Conservation (phyloP, 2,329 filamentous ascomycete species). For the Claviceps quebecensis region DNA sequence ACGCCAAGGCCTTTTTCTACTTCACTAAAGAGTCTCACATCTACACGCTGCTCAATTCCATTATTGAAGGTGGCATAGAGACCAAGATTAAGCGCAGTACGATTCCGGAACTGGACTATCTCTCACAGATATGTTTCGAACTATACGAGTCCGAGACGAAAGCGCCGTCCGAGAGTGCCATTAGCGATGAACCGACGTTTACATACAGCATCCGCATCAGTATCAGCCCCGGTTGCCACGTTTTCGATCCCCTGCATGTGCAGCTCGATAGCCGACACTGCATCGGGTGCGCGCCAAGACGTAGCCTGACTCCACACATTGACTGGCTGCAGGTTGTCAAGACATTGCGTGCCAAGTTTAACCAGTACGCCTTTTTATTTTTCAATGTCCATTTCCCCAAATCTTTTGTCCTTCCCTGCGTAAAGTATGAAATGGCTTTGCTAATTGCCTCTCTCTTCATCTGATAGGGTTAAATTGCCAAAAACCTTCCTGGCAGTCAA, state of each 20-base stretch:
- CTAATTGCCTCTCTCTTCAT: neutral
- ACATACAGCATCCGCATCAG: slow-evolving; percentile 95
- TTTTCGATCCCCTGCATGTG: slow-evolving; percentile 90
- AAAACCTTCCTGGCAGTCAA: slow-evolving; percentile 54
- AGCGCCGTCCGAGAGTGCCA: slow-evolving; percentile 23
- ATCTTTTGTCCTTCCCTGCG: neutral
- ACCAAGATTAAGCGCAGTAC: slow-evolving; percentile 93
- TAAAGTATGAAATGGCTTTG: neutral
- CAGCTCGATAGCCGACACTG: slow-evolving; percentile 93
- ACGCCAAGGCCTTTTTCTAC: slow-evolving; percentile 94
- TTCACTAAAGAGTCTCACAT: slow-evolving; percentile 99
- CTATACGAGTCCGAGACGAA: slow-evolving; percentile 88
- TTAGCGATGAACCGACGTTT: slow-evolving; percentile 53
- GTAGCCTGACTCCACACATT: slow-evolving; percentile 77
- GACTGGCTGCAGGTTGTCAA: slow-evolving; percentile 98
- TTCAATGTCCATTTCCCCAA: neutral
- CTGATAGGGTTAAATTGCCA: slow-evolving; percentile 44
- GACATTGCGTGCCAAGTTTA: slow-evolving; percentile 85
- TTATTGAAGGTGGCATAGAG: slow-evolving; percentile 89
- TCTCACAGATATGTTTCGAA: slow-evolving; percentile 96
- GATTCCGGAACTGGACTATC: slow-evolving; percentile 93
- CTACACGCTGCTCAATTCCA: slow-evolving; percentile 94
- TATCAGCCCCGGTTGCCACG: slow-evolving; percentile 89
- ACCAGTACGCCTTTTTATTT: slow-evolving; percentile 49
- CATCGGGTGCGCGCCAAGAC: slow-evolving; percentile 82